phyloP scores from a whole-genome alignment of 805 yeast genomes.

The Sugiyamaella americana region DNA sequence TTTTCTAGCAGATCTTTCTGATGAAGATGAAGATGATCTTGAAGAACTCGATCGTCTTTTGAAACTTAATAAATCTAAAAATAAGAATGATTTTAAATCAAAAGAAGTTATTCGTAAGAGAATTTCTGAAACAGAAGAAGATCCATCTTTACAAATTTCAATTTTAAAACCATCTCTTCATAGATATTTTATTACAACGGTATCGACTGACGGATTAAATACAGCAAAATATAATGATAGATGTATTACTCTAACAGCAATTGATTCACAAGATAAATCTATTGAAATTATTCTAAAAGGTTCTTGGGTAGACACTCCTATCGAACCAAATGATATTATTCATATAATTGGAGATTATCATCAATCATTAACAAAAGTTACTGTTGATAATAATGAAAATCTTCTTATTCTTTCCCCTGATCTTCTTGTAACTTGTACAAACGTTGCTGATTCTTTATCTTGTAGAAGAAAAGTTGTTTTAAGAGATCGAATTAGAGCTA shows the following conservation, averaged over 20 bases:
- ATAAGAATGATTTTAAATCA: constrained; percentile 1
- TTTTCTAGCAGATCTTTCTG: not conserved
- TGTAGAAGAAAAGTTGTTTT: constrained; percentile 72
- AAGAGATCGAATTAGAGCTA: constrained; percentile 47
- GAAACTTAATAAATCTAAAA: not conserved
- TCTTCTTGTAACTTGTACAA: constrained; percentile 69
- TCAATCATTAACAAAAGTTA: constrained; percentile 25
- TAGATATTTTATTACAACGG: constrained; percentile 13
- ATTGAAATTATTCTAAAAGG: constrained; percentile 16
- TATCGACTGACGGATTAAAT: not conserved
- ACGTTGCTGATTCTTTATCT: constrained; percentile 64
- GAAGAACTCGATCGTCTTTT: not conserved
- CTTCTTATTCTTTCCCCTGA: constrained; percentile 84
- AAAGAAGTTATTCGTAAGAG: constrained; percentile 7
- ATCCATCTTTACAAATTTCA: constrained; percentile 9
- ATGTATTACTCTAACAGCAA: constrained; percentile 3
- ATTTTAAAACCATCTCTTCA: constrained; percentile 14
- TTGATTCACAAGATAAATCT: not conserved
- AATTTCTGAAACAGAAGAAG: constrained; percentile 1
- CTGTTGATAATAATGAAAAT: constrained; percentile 51
- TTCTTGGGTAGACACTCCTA: constrained; percentile 25
- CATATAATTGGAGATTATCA: constrained; percentile 29
- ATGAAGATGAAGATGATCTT: not conserved
- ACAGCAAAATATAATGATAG: not conserved
- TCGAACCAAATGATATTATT: constrained; percentile 27